Conservation (phyloP, 371 early-diverging fungal genomes). For the Amoeboradix gromovi region DNA sequence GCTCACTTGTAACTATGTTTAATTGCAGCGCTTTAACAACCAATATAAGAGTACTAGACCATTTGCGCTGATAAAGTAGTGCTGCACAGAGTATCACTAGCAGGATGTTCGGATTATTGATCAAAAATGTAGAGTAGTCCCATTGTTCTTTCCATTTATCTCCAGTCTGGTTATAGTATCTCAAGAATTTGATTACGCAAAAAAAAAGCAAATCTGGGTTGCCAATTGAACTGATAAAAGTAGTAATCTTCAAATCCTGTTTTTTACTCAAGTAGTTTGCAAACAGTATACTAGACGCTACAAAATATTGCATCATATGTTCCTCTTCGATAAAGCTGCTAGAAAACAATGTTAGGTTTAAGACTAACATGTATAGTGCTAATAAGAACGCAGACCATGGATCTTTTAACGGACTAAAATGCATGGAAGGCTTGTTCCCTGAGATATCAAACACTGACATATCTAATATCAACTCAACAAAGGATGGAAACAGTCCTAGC, state of each 20-base stretch:
- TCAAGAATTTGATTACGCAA: neutral
- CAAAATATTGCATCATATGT: neutral
- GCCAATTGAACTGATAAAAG: neutral
- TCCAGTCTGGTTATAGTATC: neutral
- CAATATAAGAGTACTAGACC: neutral
- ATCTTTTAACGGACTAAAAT: neutral
- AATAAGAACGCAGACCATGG: neutral
- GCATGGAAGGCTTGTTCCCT: neutral
- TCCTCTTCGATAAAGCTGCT: neutral
- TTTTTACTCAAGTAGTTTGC: neutral
- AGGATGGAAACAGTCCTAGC: neutral
- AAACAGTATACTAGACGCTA: neutral
- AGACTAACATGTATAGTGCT: neutral
- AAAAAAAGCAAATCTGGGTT: neutral
- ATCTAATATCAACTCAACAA: neutral
- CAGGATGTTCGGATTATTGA: neutral
- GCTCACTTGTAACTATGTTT: neutral
- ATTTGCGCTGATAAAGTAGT: neutral
- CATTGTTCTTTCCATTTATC: neutral
- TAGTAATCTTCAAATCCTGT: neutral
- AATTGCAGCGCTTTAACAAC: neutral
- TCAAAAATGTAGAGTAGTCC: neutral
- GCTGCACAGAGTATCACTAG: neutral
- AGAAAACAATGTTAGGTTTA: neutral
- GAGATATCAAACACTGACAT: neutral